Evolutionary conservation across 1,284 basidiomycete species (phyloP).

Genomic region (Ceratobasidium sp.): DNA sequence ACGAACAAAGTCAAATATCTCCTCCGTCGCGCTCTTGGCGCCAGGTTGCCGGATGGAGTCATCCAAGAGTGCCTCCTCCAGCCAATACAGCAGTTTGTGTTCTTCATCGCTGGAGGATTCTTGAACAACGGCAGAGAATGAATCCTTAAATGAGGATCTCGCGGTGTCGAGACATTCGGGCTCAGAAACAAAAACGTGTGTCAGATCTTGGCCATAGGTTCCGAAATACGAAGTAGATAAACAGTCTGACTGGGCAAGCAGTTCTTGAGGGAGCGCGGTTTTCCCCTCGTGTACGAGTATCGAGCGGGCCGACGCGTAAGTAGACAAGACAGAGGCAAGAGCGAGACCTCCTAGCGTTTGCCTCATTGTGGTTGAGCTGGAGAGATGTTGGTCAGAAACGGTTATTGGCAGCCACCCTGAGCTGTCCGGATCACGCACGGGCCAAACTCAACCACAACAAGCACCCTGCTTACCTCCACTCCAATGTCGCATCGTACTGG

Average conservation of each 20-base stretch:
- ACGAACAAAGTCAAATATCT: constrained; percentile 28
- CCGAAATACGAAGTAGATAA: constrained; percentile 46
- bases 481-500: constrained; percentile 35
- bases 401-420: not conserved
- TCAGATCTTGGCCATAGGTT: constrained; percentile 46
- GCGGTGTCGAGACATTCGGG: constrained; percentile 19
- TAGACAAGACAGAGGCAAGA: constrained; percentile 24
- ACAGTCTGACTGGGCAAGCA: constrained; percentile 35
- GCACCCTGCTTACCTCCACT: not conserved
- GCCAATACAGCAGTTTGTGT: constrained; percentile 26
- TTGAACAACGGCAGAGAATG: not conserved
- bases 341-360: constrained; percentile 21
- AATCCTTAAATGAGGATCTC: not conserved
- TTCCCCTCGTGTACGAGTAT: constrained; percentile 9
- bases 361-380: constrained; percentile 14
- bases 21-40: constrained; percentile 4
- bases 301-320: constrained; percentile 19
- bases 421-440: not conserved
- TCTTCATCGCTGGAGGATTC: constrained; percentile 8
- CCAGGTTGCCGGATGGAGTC: constrained; percentile 27
- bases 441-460: constrained; percentile 24
- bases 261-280: constrained; percentile 4
- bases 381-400: not conserved
- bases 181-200: constrained; percentile 45
- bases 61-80: constrained; percentile 37